Base-by-base conservation (phyloP, 352 stramenopile genomes). In the Phytophthora fragariae region DNA sequence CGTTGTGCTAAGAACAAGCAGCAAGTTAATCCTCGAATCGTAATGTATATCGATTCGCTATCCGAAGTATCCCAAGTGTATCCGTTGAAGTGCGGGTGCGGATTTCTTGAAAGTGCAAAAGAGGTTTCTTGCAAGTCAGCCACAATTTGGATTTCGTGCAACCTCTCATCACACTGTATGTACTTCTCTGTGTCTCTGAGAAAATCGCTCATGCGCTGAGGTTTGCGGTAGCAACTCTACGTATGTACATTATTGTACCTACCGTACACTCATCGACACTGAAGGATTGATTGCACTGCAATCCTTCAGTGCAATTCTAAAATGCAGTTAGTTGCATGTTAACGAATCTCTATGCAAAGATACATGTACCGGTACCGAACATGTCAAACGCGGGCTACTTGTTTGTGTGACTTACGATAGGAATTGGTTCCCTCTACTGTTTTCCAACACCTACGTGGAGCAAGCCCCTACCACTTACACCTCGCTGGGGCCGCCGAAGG, bases 401-500 rank as follows among this genome's bases (percentile, higher is more conserved):
- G 33, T 66, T 65, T 64, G 39, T 62, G 41, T 67, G 60, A 21
- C 19, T 21, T 66, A 31, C n/a, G 37, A 8, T 67, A 58, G 60
- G 62, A 35, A 21, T 47, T 53, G 27, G 35, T 19, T 64, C 24
- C 60, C 61, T 72, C 49, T 65, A 69, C 58, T 57, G 31, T 49
- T 31, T 77, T 52, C 46, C 35, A 68, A 57, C 72, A 62, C 57
- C 31, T 61, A 65, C 64, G 15, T 19, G 52, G 12, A 53, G 37
- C 19, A 24, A 50, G 41, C 17, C n/a, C 41, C 41, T 35, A 14
- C 60, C 31, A 44, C 55, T 77, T 88, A 94, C 21, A 94, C 85
- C 65, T 96, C 84, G 62, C 79, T 90, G 12, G 90, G 90, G 24
- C 90, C 90, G 47, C 90, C 83, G 59, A 97, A 97, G 4, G 90